Conservation (phyloP, 345 rosid genomes). For the Lenwebbia sp. region DNA sequence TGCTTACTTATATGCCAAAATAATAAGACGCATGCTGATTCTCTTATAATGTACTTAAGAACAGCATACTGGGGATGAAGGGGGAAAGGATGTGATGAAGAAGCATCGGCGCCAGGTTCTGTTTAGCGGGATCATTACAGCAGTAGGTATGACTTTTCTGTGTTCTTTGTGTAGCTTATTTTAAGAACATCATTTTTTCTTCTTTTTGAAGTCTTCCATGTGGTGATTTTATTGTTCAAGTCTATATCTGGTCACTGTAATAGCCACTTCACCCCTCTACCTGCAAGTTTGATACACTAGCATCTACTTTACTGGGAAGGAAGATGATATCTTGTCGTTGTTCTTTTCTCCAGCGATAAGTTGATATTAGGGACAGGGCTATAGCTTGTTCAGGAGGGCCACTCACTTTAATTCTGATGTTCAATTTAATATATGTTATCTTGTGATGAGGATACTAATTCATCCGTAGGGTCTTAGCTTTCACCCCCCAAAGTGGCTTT, state of each 20-base stretch:
- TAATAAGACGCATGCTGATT: neutral
- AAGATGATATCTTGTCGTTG: neutral
- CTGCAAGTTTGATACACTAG: neutral
- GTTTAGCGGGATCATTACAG: slow-evolving; percentile 85
- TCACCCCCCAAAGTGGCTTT: neutral
- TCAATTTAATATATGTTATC: neutral
- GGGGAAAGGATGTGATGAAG: slow-evolving; percentile 77
- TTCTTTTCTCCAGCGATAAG: neutral
- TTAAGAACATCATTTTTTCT: neutral
- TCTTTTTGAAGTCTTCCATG: neutral
- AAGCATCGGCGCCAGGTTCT: slow-evolving; percentile 88
- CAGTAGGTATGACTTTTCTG: slow-evolving; percentile 50
- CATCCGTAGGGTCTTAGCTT: neutral
- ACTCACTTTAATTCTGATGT: neutral
- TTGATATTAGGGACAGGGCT: neutral
- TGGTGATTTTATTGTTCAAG: neutral
- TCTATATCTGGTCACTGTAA: neutral
- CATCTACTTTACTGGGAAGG: neutral
- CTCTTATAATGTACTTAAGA: slow-evolving; percentile 8
- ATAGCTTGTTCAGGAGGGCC: neutral
- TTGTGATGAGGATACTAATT: neutral
- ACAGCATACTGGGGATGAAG: slow-evolving; percentile 61
- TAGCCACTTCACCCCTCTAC: neutral
- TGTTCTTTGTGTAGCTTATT: neutral
- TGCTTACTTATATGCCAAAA: neutral